These are phyloP conservation scores for Umbelopsis sp. DNA, from an alignment of 192 early-diverging fungal species.

Conservation along the genomic window DNA sequence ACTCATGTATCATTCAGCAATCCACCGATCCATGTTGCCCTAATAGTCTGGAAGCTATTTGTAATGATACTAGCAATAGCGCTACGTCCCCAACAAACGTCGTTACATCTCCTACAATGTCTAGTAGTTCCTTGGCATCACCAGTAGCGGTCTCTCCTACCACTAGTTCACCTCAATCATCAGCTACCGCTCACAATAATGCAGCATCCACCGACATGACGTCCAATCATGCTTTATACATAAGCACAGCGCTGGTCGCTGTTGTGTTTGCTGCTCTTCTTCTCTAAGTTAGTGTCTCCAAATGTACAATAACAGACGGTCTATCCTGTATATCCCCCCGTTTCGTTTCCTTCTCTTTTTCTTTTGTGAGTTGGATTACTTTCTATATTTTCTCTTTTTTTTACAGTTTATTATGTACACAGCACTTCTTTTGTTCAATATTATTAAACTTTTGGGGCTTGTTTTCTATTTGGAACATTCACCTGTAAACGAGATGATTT, in stretches of 20 bases:
- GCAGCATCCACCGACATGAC: slow-evolving; percentile 4
- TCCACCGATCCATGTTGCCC: slow-evolving; percentile 6
- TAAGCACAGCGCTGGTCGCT: slow-evolving; percentile 14
- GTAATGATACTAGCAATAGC: neutral
- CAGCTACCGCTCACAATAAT: slow-evolving; percentile 1
- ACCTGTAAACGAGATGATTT: slow-evolving; percentile 24
- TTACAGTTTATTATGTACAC: neutral
- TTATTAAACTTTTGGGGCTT: neutral
- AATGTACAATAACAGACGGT: neutral
- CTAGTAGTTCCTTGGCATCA: neutral
- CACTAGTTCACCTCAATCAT: slow-evolving; percentile 2
- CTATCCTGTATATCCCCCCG: neutral
- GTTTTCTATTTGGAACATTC: slow-evolving; percentile 7
- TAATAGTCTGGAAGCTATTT: neutral
- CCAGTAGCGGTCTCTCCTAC: neutral
- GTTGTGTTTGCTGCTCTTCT: slow-evolving; percentile 17
- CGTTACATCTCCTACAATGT: neutral
- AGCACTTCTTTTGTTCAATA: neutral
- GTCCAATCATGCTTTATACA: slow-evolving; percentile 11
- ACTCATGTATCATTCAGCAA: neutral
- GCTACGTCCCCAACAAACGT: neutral
- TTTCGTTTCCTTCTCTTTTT: neutral
- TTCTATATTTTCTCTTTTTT: neutral
- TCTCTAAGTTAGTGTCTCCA: neutral
- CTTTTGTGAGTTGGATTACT: neutral